Evolutionary conservation across 805 yeast genomes (phyloP).

Genomic region (Limtongozyma cylindracea): DNA sequence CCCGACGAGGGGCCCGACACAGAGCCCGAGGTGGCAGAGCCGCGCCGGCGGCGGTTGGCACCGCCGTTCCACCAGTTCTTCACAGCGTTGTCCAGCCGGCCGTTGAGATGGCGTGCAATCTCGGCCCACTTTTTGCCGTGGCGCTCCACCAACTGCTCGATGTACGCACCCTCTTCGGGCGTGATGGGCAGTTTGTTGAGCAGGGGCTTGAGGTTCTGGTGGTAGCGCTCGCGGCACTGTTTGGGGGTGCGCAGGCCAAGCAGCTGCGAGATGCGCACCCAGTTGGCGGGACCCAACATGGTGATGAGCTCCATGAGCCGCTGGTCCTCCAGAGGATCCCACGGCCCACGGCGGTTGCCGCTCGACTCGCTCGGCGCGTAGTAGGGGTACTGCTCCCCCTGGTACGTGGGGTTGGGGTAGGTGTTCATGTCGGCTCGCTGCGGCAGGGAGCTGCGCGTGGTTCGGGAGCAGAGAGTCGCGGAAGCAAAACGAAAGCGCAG

Average conservation of each 20-base stretch:
- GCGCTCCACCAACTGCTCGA: slow-evolving; percentile 52
- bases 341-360: slow-evolving; percentile 73
- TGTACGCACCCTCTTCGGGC: slow-evolving; percentile 58
- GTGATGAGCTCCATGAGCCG: slow-evolving; percentile 43
- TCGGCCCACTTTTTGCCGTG: slow-evolving; percentile 90
- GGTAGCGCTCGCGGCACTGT: slow-evolving; percentile 80
- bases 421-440: too few species aligned
- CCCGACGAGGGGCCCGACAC: too few species aligned
- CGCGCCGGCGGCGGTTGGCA: slow-evolving; percentile 55
- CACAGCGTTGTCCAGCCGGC: slow-evolving; percentile 75
- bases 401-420: too few species aligned
- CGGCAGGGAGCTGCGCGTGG: too few species aligned
- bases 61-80: slow-evolving; percentile 97
- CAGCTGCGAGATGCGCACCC: slow-evolving; percentile 66
- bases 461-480: too few species aligned
- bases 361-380: too few species aligned
- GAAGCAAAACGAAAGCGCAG: too few species aligned
- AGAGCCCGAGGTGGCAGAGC: too few species aligned
- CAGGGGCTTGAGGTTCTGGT: slow-evolving; percentile 72
- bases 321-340: slow-evolving; percentile 74
- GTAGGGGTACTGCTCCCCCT: too few species aligned
- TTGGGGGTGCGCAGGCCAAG: slow-evolving; percentile 67
- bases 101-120: slow-evolving; percentile 67
- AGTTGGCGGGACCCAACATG: slow-evolving; percentile 55
- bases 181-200: slow-evolving; percentile 66